Evolutionary conservation across 1,284 basidiomycete species (phyloP).

Genomic region (Cryptococcus deneoformans): DNA sequence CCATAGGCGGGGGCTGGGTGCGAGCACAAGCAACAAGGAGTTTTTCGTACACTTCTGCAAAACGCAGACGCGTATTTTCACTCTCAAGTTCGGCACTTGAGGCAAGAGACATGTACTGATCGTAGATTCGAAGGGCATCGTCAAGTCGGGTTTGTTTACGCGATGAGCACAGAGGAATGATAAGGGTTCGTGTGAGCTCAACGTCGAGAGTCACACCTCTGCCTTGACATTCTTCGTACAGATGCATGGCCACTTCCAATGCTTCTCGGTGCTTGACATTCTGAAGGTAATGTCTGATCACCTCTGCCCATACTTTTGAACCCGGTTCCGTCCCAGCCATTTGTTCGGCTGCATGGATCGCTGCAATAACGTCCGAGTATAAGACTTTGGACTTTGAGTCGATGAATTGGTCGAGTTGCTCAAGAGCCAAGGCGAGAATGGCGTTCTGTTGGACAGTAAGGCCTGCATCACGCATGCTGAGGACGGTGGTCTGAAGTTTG

Average conservation of each 20-base stretch:
- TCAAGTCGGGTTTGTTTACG: conserved; percentile 1
- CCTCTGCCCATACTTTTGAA: conserved; percentile 16
- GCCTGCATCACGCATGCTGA: conserved; percentile 7
- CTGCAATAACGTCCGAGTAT: conserved; percentile 10
- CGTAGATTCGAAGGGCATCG: conserved; percentile 12
- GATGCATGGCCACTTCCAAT: conserved; percentile 14
- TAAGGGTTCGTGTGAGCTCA: conserved; percentile 17
- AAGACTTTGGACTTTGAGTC: conserved; percentile 2
- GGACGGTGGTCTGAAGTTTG: conserved; percentile 6
- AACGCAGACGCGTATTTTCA: conserved; percentile 4
- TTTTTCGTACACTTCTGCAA: conserved; percentile 10
- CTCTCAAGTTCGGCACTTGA: conserved; percentile 1
- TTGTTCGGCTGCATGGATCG: conserved; percentile 13
- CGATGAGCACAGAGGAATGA: conserved; percentile 18
- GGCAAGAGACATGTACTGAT: conserved; percentile 5
- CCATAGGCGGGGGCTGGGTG: conserved; percentile 6
- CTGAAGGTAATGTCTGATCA: conserved; percentile 11
- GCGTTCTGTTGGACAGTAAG: conserved; percentile 9
- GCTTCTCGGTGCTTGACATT: conserved; percentile 7
- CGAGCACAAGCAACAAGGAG: conserved; percentile 19
- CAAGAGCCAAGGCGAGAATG: conserved; percentile 10
- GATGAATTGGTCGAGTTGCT: conserved; percentile 6
- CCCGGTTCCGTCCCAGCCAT: conserved; percentile 4
- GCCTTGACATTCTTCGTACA: conserved; percentile 18
- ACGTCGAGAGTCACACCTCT: conserved; percentile 12